phyloP scores from a whole-genome alignment of 257 asterid species.

The Solanum corneliomulleri region DNA sequence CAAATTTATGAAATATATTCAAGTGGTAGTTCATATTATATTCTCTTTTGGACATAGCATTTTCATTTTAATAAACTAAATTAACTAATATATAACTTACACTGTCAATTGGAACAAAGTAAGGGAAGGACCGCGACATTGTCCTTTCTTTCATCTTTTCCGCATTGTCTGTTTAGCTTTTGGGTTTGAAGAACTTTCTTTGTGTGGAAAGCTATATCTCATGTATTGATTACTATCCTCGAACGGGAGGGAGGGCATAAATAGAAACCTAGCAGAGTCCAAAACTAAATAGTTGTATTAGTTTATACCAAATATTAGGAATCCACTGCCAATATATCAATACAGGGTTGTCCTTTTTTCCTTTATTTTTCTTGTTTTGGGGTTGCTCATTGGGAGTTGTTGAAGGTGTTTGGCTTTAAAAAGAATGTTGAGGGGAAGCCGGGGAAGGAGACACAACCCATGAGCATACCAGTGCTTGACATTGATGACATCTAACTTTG shows the following conservation, averaged over 20 bases:
- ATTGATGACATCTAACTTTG: neutral
- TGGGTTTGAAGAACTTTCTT: neutral
- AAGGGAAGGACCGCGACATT: neutral
- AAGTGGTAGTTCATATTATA: neutral
- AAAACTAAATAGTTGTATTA: neutral
- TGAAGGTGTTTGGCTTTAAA: neutral
- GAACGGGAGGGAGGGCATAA: neutral
- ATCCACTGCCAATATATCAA: neutral
- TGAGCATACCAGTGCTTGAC: neutral
- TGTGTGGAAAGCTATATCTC: neutral
- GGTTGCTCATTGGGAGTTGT: neutral
- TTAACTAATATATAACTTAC: neutral
- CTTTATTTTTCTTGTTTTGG: neutral
- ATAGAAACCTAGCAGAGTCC: neutral
- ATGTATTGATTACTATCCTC: neutral
- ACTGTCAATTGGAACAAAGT: neutral
- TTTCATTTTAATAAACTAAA: neutral
- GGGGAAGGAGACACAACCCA: neutral
- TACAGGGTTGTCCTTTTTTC: neutral
- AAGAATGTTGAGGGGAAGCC: neutral
- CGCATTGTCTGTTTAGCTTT: neutral
- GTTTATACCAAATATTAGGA: neutral
- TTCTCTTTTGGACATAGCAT: neutral
- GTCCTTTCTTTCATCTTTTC: neutral
- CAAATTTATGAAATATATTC: neutral